Evolutionary conservation across 2,329 filamentous ascomycete genomes (phyloP).

Genomic region (Talaromyces islandicus): DNA sequence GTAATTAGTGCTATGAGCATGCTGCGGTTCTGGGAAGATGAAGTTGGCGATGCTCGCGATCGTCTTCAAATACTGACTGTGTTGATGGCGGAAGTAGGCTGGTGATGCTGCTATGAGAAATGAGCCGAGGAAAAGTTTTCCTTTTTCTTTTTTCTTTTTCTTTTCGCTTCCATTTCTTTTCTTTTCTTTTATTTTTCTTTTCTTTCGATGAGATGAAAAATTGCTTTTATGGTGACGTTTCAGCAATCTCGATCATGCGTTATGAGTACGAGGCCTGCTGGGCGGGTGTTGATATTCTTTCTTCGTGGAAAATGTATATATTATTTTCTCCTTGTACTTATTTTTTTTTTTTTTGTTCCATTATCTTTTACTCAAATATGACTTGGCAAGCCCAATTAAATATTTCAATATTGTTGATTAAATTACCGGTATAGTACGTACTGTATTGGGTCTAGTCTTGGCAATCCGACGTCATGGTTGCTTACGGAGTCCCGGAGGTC

Average conservation of each 20-base stretch:
- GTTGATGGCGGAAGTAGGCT: conserved; percentile 12
- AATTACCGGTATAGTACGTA: neutral
- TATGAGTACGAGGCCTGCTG: neutral
- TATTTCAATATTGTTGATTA: neutral
- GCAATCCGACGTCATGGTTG: neutral
- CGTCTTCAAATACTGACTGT: conserved; percentile 17
- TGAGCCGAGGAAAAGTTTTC: neutral
- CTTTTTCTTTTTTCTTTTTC: neutral
- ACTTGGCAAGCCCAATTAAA: neutral
- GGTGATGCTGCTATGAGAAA: neutral
- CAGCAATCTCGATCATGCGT: neutral
- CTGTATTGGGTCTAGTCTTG: neutral
- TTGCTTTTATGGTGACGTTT: neutral
- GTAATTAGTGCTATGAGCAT: conserved; percentile 20
- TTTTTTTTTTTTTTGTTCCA: neutral
- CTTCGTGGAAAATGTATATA: neutral
- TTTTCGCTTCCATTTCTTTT: too few relatives aligned
- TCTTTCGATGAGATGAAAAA: neutral
- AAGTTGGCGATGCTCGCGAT: conserved; percentile 20
- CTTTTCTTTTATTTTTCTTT: neutral
- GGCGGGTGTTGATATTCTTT: neutral
- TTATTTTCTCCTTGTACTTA: neutral
- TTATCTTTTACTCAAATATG: neutral
- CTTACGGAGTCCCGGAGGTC: too few relatives aligned
- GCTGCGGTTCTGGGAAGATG: conserved; percentile 22